Base-by-base conservation (phyloP, 1,284 basidiomycete genomes). In the Ustilago tritici region DNA sequence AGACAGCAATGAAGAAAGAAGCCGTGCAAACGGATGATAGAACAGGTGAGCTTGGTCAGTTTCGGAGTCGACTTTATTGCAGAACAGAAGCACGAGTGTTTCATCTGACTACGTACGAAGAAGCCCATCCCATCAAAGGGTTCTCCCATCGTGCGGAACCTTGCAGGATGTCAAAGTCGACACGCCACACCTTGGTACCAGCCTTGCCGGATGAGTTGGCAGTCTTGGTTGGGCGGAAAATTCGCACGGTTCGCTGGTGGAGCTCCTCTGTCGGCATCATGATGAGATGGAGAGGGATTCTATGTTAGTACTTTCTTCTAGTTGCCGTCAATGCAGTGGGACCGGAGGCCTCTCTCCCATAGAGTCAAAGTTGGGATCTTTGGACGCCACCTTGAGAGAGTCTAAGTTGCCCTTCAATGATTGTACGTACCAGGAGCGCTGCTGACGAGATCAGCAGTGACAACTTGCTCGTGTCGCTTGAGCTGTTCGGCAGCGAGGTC, bases 81-180 rank as follows among this genome's bases (percentile, higher is more conserved):
- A 19, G n/a, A 19, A 7, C 3, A 17, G 11, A 46, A 9, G 19
- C n/a, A n/a, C 6, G 8, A 19, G 5, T 19, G 15, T 7, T 4
- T 7, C n/a, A 19, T 4, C 8, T 19, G n/a, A 11, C 32, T 61
- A 82, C 80, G 40, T 71, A 80, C 75, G 80, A 82, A 63, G 75
- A 79, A 0, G 95, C 95, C 90, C 91, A 99, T 64, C 96, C 96
- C 93, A 99, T 99, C 82, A 99, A 87, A n/a, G 95, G 94, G 86
- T 98, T 98, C 90, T 98, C 95, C 96, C 96, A 99, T 70, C 96
- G 90, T 14, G 93, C 95, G 38, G 90, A 92, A 50, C 95, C 94
- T 77, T 91, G 91, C 19, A 98, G 88, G 67, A 92, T 92, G 83
- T 99, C 96, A 89, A 92, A 99, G 88, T 99, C 96, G 83, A 99